Percentiles rank a stretch among this genome's conserved stretches.
These are phyloP conservation scores for Pseudogymnoascus sp. DNA, from an alignment of 2,329 filamentous ascomycete species.

Conservation along the genomic window DNA sequence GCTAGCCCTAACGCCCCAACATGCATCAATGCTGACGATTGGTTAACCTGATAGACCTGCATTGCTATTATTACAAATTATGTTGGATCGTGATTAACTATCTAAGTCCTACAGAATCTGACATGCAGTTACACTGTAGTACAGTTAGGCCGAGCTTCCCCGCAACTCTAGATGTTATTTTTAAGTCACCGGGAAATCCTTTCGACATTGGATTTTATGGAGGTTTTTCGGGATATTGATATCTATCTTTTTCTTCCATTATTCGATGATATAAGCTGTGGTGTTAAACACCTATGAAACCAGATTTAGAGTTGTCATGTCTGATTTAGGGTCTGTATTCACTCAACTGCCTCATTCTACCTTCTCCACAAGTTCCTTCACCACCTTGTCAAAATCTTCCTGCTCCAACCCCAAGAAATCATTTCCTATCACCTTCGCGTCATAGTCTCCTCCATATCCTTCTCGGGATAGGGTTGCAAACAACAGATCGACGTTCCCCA, in stretches of 20 bases:
- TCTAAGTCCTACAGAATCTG: not conserved
- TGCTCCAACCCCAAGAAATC: not conserved
- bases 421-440: not conserved
- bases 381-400: not conserved
- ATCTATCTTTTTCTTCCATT: not conserved
- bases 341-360: not conserved
- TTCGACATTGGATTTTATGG: not conserved
- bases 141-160: not conserved
- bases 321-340: not conserved
- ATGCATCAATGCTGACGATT: not conserved
- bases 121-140: not conserved
- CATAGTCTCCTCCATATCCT: not conserved
- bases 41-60: not conserved
- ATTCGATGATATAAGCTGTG: not conserved
- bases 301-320: not conserved
- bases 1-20: not conserved
- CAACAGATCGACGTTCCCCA: not conserved
- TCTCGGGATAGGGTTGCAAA: not conserved
- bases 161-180: not conserved
- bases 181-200: not conserved
- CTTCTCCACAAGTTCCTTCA: not conserved
- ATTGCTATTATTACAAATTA: not conserved
- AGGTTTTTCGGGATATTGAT: not conserved
- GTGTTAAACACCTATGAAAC: not conserved
- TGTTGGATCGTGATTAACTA: not conserved